Percentiles rank a stretch among this genome's conserved stretches.
phyloP scores from a whole-genome alignment of 805 yeast species.

The Sugiyamaella americana region DNA sequence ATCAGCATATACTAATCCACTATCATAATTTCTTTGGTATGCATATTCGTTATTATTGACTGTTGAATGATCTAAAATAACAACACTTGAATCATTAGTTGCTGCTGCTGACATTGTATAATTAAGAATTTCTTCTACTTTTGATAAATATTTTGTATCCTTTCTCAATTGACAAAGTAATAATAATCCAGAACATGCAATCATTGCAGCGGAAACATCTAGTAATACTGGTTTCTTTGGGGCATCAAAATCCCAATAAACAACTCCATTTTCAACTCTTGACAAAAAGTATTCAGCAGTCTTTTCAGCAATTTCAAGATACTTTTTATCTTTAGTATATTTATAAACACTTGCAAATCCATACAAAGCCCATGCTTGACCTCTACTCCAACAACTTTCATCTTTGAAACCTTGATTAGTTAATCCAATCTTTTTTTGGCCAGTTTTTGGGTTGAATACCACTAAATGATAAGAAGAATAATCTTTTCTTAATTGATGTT shows the following conservation, averaged over 20 bases:
- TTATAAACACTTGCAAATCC: constrained; percentile 28
- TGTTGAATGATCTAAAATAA: constrained; percentile 27
- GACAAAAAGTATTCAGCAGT: constrained; percentile 25
- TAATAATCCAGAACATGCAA: constrained; percentile 29
- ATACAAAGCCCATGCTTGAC: constrained; percentile 33
- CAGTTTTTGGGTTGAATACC: constrained; percentile 25
- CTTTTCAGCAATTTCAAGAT: constrained; percentile 27
- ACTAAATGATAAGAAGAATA: constrained; percentile 30
- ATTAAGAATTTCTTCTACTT: constrained; percentile 13
- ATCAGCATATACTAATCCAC: constrained; percentile 32
- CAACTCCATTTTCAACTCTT: constrained; percentile 28
- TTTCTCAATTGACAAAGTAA: constrained; percentile 21
- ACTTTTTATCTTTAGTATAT: constrained; percentile 26
- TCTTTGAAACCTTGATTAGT: constrained; percentile 31
- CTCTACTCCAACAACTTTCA: constrained; percentile 31
- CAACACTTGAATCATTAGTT: constrained; percentile 12
- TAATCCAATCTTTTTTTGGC: constrained; percentile 24
- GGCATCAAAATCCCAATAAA: constrained; percentile 21
- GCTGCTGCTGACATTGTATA: not conserved
- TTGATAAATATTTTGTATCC: constrained; percentile 17
- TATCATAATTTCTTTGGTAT: constrained; percentile 16
- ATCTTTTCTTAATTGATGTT: constrained; percentile 20
- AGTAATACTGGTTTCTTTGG: constrained; percentile 22
- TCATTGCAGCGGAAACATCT: constrained; percentile 31
- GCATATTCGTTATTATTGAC: constrained; percentile 27